Evolutionary conservation across 2,329 filamentous ascomycete genomes (phyloP).

Genomic region (Fusarium sp.): DNA sequence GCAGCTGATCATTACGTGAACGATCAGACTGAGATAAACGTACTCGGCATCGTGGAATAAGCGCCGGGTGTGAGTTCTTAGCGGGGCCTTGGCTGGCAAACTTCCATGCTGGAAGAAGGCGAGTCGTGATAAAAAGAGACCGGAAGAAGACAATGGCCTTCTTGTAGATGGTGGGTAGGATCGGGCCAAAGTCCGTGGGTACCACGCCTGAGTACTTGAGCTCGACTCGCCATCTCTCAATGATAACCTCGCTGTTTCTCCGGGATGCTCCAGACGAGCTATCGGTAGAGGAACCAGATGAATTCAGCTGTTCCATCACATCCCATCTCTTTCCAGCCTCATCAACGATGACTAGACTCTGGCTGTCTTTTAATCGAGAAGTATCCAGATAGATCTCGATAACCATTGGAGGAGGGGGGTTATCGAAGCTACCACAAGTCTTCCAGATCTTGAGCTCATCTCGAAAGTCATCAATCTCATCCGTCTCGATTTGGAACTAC

Average conservation of each 20-base stretch:
- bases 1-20: slow-evolving; percentile 72
- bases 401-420: slow-evolving; percentile 82
- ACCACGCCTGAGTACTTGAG: slow-evolving; percentile 66
- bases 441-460: slow-evolving; percentile 87
- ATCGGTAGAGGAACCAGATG: slow-evolving; percentile 64
- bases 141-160: slow-evolving; percentile 95
- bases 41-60: slow-evolving; percentile 85
- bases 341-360: slow-evolving; percentile 88
- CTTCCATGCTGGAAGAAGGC: slow-evolving; percentile 87
- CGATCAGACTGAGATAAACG: slow-evolving; percentile 66
- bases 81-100: slow-evolving; percentile 77
- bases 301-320: slow-evolving; percentile 82
- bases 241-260: slow-evolving; percentile 75
- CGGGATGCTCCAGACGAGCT: slow-evolving; percentile 54
- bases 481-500: slow-evolving; percentile 94
- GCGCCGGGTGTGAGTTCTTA: slow-evolving; percentile 72
- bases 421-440: slow-evolving; percentile 77
- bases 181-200: slow-evolving; percentile 65
- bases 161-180: slow-evolving; percentile 91
- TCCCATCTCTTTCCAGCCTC: slow-evolving; percentile 93
- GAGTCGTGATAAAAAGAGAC: slow-evolving; percentile 83
- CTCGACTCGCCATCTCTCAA: slow-evolving; percentile 92
- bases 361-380: slow-evolving; percentile 79
- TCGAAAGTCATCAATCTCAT: slow-evolving; percentile 88
- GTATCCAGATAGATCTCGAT: slow-evolving; percentile 92